Evolutionary conservation across 345 rosid genomes (phyloP).

Genomic region (Isatis tinctoria): DNA sequence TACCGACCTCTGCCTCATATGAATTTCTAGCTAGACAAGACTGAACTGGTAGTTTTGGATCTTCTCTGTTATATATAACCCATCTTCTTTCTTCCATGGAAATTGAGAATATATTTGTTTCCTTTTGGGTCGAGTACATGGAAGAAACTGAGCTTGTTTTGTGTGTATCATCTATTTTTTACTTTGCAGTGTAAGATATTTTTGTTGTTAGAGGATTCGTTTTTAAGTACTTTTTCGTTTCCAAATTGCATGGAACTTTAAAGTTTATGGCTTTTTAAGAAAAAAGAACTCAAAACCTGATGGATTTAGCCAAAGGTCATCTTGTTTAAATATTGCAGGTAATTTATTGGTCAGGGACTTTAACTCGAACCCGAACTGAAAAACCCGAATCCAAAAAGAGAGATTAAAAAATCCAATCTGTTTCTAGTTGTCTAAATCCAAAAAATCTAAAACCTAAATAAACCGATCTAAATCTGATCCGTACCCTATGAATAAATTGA

Average conservation of each 20-base stretch:
- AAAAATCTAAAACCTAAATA: no score
- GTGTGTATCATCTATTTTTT: constrained; percentile 6
- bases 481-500: no score
- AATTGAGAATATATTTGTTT: not conserved
- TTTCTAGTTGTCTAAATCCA: no score
- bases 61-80: constrained; percentile 1
- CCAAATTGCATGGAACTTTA: not conserved
- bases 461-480: no score
- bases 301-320: no score
- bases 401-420: no score
- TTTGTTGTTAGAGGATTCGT: not conserved
- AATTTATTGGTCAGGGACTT: no score
- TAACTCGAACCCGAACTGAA: no score
- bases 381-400: no score
- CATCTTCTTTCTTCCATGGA: not conserved
- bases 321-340: no score
- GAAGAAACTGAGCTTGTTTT: constrained; percentile 19
- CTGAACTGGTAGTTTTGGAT: not conserved
- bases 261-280: no score
- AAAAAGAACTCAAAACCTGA: no score
- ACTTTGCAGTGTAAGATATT: not conserved
- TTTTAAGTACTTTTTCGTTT: not conserved
- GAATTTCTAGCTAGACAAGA: constrained; percentile 8
- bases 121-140: not conserved
- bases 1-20: not conserved